Evolutionary conservation across 495 filamentous ascomycete species (phyloP), one percentile per base, ranked within the genome.

Genomic region (Penicillium soppii): DNA sequence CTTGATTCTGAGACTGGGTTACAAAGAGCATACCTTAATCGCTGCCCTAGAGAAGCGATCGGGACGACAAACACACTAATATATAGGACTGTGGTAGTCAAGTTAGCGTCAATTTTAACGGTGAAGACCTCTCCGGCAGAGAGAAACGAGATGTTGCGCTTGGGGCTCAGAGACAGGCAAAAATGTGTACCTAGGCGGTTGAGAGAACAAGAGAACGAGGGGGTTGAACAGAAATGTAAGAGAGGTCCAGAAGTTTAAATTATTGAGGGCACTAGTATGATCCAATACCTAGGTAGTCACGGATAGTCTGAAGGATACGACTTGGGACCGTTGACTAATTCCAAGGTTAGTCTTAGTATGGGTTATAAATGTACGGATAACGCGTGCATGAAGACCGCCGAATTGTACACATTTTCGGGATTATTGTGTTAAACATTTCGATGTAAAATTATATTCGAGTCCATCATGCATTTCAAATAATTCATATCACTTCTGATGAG

Each of bases 221-320:
- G 32, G n/a, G 10, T 44, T 44, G 25, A 30, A 30, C 22, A 44
- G 22, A 27, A 29, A 30, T 44, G 32, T 7, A 27, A 30, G 41
- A 29, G 41, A 17, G 26, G 23, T 1, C 25, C 23, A 16, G 41
- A 15, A 44, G n/a, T n/a, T n/a, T n/a, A n/a, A n/a, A n/a, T n/a
- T n/a, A n/a, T n/a, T n/a, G n/a, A n/a, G n/a, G n/a, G n/a, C 23
- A 44, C n/a, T 26, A 44, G 15, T 44, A 44, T 44, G 41, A 44
- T 19, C 19, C 41, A 44, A 44, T 30, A 44, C n/a, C n/a, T n/a
- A n/a, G n/a, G n/a, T n/a, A n/a, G n/a, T n/a, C n/a, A n/a, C n/a
- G n/a, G n/a, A n/a, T n/a, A n/a, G n/a, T n/a, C n/a, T n/a, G n/a
- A n/a, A n/a, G n/a, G n/a, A n/a, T n/a, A n/a, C n/a, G n/a, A n/a